A percentile compares a stretch with the other conserved stretches of the same genome.
Evolutionary conservation across 2,329 filamentous ascomycete species (phyloP).

Genomic region (Ambrosiella cleistominuta): DNA sequence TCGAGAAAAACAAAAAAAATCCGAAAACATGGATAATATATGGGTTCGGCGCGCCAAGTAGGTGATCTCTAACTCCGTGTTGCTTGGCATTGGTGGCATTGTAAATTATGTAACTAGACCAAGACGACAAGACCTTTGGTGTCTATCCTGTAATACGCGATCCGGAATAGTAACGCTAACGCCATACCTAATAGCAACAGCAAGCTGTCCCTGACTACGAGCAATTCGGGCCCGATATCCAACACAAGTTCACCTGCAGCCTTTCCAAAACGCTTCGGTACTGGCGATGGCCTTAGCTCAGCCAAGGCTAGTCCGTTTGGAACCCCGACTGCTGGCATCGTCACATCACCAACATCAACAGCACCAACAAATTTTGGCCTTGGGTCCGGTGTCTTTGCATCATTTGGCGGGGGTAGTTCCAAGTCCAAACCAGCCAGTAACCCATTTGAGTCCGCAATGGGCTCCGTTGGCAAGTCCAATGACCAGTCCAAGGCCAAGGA

Average conservation of each 20-base stretch:
- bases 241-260: constrained; percentile 31
- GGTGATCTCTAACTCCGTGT: constrained; percentile 19
- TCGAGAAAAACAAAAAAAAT: constrained; percentile 19
- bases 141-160: neutral
- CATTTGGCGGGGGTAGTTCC: constrained; percentile 41
- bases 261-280: constrained; percentile 55
- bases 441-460: neutral
- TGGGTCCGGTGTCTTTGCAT: constrained; percentile 88
- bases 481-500: neutral
- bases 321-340: constrained; percentile 53
- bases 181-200: constrained; percentile 24
- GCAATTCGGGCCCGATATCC: constrained; percentile 37
- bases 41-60: constrained; percentile 78
- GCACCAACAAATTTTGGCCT: constrained; percentile 79
- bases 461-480: neutral
- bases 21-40: constrained; percentile 38
- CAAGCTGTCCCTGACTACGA: constrained; percentile 81
- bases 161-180: constrained; percentile 9
- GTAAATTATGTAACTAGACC: no score
- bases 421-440: neutral
- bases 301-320: constrained; percentile 64
- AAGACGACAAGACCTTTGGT: no score
- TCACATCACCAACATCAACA: constrained; percentile 50
- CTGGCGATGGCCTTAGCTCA: constrained; percentile 36
- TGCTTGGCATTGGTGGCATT: no score